Conservation (phyloP, 2,329 filamentous ascomycete genomes). For the Chlorencoelia australis region DNA sequence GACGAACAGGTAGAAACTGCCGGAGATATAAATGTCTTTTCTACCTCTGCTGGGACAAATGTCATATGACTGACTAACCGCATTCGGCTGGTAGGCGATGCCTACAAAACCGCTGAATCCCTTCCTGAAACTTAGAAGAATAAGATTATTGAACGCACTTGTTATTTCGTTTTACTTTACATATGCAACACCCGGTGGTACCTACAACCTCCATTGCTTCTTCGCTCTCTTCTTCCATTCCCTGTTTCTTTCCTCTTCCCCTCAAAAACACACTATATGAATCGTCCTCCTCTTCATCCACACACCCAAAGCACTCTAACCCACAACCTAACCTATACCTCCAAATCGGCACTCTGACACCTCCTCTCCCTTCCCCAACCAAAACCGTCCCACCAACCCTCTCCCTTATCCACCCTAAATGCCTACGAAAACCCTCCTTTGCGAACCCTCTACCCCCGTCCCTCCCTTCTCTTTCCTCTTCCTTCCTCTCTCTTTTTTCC, state of each 20-base stretch:
- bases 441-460: slow-evolving; percentile 2
- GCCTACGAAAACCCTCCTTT: slow-evolving; percentile 4
- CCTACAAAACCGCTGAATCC: no score
- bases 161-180: no score
- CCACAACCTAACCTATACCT: slow-evolving; percentile 4
- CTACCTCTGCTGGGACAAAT: no score
- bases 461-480: slow-evolving; percentile 9
- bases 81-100: no score
- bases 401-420: slow-evolving; percentile 6
- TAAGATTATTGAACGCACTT: no score
- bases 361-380: slow-evolving; percentile 1
- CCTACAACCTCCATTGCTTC: no score
- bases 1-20: no score
- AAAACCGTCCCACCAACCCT: slow-evolving; percentile 1
- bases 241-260: slow-evolving; percentile 1
- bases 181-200: no score
- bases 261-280: slow-evolving; percentile 15
- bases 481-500: slow-evolving; percentile 1
- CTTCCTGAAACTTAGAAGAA: no score
- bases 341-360: slow-evolving; percentile 3
- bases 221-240: no score
- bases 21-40: no score
- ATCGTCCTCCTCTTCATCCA: neutral
- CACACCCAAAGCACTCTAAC: neutral
- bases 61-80: no score